phyloP scores from a whole-genome alignment of 2,329 filamentous ascomycete species.

The Colletotrichum chlorophyti region DNA sequence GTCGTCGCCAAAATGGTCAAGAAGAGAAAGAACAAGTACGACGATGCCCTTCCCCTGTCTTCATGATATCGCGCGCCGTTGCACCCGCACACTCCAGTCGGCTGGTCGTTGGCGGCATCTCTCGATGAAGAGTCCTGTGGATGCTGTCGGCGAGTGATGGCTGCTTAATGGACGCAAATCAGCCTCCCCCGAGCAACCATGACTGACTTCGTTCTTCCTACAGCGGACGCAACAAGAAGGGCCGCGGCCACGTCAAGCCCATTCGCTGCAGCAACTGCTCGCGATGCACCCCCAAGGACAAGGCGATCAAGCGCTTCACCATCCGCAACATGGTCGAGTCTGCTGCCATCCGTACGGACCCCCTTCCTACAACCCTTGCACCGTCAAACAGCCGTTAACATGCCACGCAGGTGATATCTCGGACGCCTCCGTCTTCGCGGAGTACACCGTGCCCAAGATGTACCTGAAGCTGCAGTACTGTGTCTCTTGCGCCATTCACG shows the following conservation, averaged over 20 bases:
- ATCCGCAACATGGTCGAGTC: constrained; percentile 99
- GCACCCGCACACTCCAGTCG: background rate
- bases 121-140: background rate
- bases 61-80: background rate
- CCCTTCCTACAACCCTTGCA: background rate
- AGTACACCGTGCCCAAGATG: constrained; percentile 99
- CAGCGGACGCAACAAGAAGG: constrained; percentile 99
- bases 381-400: constrained; percentile 16
- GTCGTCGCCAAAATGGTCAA: constrained; percentile 72
- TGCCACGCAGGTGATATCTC: constrained; percentile 90
- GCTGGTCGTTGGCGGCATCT: background rate
- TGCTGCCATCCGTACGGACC: constrained; percentile 93
- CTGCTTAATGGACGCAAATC: too few relatives aligned
- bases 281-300: constrained; percentile 97
- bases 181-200: background rate
- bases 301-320: constrained; percentile 99
- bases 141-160: constrained; percentile 1
- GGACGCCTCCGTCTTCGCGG: constrained; percentile 97
- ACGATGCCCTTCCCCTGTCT: constrained; percentile 30
- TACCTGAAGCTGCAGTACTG: constrained; percentile 99
- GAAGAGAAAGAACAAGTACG: constrained; percentile 75
- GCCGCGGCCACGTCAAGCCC: constrained; percentile 99
- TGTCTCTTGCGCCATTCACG: constrained; percentile 99
- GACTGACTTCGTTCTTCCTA: constrained; percentile 33
- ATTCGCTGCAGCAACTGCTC: constrained; percentile 81